Percentiles rank a stretch among this genome's conserved stretches.
phyloP scores from a whole-genome alignment of 495 filamentous ascomycete genomes.

The Aspergillus olivimuriae region DNA sequence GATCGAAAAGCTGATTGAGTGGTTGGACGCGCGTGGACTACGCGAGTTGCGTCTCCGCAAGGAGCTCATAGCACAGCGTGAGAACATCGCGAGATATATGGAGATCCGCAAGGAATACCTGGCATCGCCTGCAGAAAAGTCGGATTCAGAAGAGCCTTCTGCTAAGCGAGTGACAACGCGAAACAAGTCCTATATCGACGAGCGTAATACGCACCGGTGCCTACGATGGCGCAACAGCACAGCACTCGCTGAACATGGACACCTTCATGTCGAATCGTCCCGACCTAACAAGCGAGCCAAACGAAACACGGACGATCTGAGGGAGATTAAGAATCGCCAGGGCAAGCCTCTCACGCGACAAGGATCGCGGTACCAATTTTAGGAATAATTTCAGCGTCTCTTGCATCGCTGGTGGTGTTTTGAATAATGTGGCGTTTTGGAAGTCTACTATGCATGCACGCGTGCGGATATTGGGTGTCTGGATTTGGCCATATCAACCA shows the following conservation, averaged over 20 bases:
- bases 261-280: slow-evolving; percentile 74
- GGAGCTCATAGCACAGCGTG: slow-evolving; percentile 70
- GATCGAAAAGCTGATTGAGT: slow-evolving; percentile 71
- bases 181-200: slow-evolving; percentile 60
- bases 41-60: slow-evolving; percentile 82
- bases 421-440: no score
- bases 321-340: slow-evolving; percentile 40
- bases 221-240: slow-evolving; percentile 76
- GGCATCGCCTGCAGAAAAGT: slow-evolving; percentile 42
- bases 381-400: no score
- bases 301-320: slow-evolving; percentile 41
- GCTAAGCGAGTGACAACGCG: slow-evolving; percentile 72
- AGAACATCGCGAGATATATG: slow-evolving; percentile 77
- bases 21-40: slow-evolving; percentile 78
- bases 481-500: slow-evolving; percentile 1
- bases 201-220: slow-evolving; percentile 57
- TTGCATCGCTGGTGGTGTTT: no score
- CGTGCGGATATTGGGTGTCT: no score
- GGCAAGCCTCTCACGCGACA: slow-evolving; percentile 44
- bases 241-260: slow-evolving; percentile 68
- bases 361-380: slow-evolving; percentile 41
- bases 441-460: no score
- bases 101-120: slow-evolving; percentile 67
- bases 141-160: slow-evolving; percentile 49
- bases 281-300: slow-evolving; percentile 56